Evolutionary conservation across 169 alveolate species (phyloP).

Genomic region (Neospora caninum): DNA sequence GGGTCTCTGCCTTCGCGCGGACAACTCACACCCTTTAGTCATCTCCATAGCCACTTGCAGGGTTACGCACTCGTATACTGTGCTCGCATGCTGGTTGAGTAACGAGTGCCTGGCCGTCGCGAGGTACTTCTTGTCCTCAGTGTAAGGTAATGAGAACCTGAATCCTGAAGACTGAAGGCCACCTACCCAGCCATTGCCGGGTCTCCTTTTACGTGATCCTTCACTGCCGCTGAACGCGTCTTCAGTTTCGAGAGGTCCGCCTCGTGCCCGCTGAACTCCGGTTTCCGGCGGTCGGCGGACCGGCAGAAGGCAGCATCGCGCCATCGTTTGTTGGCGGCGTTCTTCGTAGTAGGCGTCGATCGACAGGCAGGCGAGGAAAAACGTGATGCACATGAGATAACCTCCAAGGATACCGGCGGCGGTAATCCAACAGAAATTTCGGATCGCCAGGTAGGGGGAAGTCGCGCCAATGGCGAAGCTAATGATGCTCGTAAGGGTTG

Average conservation of each 20-base stretch:
- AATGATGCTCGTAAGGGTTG: slow-evolving; percentile 82
- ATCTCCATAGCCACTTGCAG: slow-evolving; percentile 39
- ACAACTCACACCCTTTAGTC: not conserved
- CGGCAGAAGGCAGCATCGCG: not conserved
- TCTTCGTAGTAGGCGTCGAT: slow-evolving; percentile 75
- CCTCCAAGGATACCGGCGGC: slow-evolving; percentile 81
- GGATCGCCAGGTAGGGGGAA: slow-evolving; percentile 82
- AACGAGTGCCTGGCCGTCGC: slow-evolving; percentile 7
- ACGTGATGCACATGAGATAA: slow-evolving; percentile 79
- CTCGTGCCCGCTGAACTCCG: not conserved
- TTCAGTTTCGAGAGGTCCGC: too few species aligned
- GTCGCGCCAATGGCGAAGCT: slow-evolving; percentile 84
- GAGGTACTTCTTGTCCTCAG: slow-evolving; percentile 9
- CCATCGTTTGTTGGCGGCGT: not conserved
- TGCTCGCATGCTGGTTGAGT: slow-evolving; percentile 25
- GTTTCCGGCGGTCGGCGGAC: not conserved
- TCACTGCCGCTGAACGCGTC: not conserved
- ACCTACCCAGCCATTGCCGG: not conserved
- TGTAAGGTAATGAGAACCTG: slow-evolving; percentile 1
- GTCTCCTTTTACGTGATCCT: not conserved
- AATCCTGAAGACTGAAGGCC: slow-evolving; percentile 2
- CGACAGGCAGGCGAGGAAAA: slow-evolving; percentile 78
- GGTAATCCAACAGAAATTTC: slow-evolving; percentile 80
- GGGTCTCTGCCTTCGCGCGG: not conserved
- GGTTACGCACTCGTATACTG: slow-evolving; percentile 32